Base-by-base conservation (phyloP, 2,329 filamentous ascomycete genomes). In the Pestalotiopsis fici region DNA sequence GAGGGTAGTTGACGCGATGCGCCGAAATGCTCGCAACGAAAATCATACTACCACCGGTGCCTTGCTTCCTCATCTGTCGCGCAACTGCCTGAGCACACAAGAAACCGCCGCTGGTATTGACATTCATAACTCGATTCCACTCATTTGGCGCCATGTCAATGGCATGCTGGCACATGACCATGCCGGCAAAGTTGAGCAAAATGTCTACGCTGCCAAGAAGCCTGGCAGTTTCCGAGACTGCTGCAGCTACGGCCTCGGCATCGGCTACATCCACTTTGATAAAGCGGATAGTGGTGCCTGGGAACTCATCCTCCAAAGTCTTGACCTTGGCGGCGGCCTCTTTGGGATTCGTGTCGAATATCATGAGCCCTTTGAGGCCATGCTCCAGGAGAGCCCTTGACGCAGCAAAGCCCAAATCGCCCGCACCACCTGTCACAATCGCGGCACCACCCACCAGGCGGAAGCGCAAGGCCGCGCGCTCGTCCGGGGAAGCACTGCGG, bases 91-190 rank as follows among this genome's bases (percentile, higher is more conserved):
- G 91, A 0, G 92, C 91, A 71, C 88, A 89, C 18, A 94, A 81
- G 73, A 93, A 95, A 0, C 85, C 82, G 0, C 92, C 92, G 0
- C 90, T 92, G 1, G 90, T 87, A 74, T 95, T 95, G 74, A 94
- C 86, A 66, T 93, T 91, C 23, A 94, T 73, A 0, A 91, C 86
- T 31, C 84, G 84, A 6, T 88, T 84, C 85, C 88, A 94, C 70
- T 91, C 83, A 1, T 82, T 80, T 0, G 85, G 78, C 0, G 83
- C 78, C 80, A 90, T 88, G 2, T 90, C 87, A 1, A 91, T 77
- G 0, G 91, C 87, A 68, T 88, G 85, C 0, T 84, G 81, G 70
- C 87, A 91, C 47, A 83, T 85, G 0, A 93, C 91, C 0, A 94
- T 85, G 4, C 92, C 91, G 0, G 90, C 91, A 72, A 92, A 92